Evolutionary conservation across 345 rosid genomes (phyloP), one percentile per base, ranked within the genome.

Genomic region (Capsella bursapastoris): DNA sequence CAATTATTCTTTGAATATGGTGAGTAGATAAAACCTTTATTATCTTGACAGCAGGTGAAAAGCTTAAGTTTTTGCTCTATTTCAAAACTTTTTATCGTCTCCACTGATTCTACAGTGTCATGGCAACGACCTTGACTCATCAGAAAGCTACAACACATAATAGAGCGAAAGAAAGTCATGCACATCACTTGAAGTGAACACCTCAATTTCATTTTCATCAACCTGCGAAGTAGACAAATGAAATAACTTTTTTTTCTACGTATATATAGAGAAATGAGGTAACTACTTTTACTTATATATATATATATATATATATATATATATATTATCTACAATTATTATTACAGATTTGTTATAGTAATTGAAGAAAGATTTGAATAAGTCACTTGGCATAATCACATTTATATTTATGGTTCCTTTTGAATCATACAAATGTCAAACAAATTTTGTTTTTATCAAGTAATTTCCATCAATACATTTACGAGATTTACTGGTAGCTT

Each of bases 41-140:
- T 2, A 49, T 65, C 34, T 65, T 65, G 11, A 65, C 44, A 1
- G 69, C 31, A 6, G 69, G 57, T 65, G 57, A 65, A 6, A 9
- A n/a, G 6, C 69, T 31, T 65, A 15, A 64, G 57, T 11, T 48
- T 47, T 22, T 45, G 55, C 31, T 65, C 41, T 32, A 65, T 15
- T 16, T 48, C 16, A 16, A 14, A 8, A 27, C 12, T 27, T 43
- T 44, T 45, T 43, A 43, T 14, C 28, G 7, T 62, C 52, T 14
- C 51, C 0, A 12, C 12, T 28, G 14, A 14, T 43, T 14, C 25
- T 15, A 27, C 14, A 6, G 27, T 28, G 14, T 35, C 14, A 27
- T 27, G 37, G 52, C 18, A 28, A 61, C 4, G 18, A 34, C 37
- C 37, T 34, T 34, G 37, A 9, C 35, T 25, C 22, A 41, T 13